These are phyloP conservation scores for Bifiguratus adelaidae DNA, from an alignment of 192 early-diverging fungal genomes.

Conservation along the genomic window DNA sequence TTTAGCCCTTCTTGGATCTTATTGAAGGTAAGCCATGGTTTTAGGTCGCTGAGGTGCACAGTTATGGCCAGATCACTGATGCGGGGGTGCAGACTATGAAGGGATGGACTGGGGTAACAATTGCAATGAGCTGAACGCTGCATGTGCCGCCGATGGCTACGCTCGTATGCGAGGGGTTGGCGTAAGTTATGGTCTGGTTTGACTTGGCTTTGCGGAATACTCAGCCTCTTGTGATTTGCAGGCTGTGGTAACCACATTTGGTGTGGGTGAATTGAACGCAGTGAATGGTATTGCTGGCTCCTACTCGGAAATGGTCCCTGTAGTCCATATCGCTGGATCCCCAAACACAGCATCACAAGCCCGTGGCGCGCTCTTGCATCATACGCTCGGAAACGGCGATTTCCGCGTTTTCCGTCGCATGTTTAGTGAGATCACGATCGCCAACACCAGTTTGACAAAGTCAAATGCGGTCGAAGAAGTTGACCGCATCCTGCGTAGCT, in stretches of 20 bases:
- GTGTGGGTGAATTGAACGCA: slow-evolving; percentile 30
- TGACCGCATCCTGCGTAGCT: slow-evolving; percentile 22
- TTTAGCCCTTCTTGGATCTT: slow-evolving; percentile 10
- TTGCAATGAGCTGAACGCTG: slow-evolving; percentile 27
- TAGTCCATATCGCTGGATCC: slow-evolving; percentile 39
- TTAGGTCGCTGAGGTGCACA: not conserved
- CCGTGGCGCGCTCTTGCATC: slow-evolving; percentile 31
- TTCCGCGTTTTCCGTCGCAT: slow-evolving; percentile 29
- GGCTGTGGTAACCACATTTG: slow-evolving; percentile 31
- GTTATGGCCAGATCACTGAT: slow-evolving; percentile 1
- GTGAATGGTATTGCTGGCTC: slow-evolving; percentile 35
- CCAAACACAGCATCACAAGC: slow-evolving; percentile 31
- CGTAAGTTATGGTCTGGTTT: slow-evolving; percentile 12
- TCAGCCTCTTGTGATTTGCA: too few relatives aligned
- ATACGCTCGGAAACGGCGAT: slow-evolving; percentile 41
- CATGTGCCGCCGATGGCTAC: slow-evolving; percentile 39
- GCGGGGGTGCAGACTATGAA: slow-evolving; percentile 16
- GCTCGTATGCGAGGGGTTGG: slow-evolving; percentile 26
- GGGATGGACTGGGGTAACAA: slow-evolving; percentile 30
- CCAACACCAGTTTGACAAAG: slow-evolving; percentile 15
- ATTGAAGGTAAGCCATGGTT: slow-evolving; percentile 14
- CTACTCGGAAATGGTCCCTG: slow-evolving; percentile 32
- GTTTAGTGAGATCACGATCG: slow-evolving; percentile 27
- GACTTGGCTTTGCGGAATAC: too few relatives aligned
- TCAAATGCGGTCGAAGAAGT: slow-evolving; percentile 25